Evolutionary conservation across 371 early-diverging fungal genomes (phyloP).

Genomic region (Parasitella parasitica): DNA sequence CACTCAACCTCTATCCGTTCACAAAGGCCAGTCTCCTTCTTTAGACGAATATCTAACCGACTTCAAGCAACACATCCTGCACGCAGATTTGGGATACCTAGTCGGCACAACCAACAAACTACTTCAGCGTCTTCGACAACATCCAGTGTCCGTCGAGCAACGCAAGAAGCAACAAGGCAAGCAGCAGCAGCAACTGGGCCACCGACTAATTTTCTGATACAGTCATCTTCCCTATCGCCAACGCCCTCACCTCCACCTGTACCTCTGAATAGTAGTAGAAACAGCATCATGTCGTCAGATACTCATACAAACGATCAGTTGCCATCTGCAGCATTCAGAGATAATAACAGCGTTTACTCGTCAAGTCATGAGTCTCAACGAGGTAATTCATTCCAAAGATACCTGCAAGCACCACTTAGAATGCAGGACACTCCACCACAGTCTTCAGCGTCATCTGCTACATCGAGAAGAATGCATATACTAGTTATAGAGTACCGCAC

Average conservation of each 20-base stretch:
- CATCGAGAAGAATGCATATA: constrained; percentile 24
- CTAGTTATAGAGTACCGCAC: constrained; percentile 19
- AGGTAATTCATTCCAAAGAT: background rate
- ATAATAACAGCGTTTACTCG: background rate
- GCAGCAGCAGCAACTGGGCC: constrained; percentile 25
- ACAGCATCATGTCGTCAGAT: constrained; percentile 8
- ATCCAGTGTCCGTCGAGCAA: constrained; percentile 19
- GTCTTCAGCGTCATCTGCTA: constrained; percentile 2
- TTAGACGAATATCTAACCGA: constrained; percentile 19
- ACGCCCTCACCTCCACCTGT: background rate
- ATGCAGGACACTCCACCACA: background rate
- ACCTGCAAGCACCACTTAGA: constrained; percentile 16
- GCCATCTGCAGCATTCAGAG: background rate
- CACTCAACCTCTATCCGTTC: constrained; percentile 25
- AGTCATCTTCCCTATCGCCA: background rate
- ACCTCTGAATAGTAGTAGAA: background rate
- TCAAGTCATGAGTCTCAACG: background rate
- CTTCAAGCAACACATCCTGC: constrained; percentile 14
- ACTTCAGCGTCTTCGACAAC: constrained; percentile 16
- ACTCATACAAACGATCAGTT: background rate
- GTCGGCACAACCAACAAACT: background rate
- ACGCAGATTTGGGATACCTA: constrained; percentile 5
- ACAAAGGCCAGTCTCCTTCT: constrained; percentile 13
- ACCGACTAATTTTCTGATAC: constrained; percentile 1
- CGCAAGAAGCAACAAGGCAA: constrained; percentile 19